Conservation (phyloP, 805 yeast genomes). For the Cyberlindnera suaveolens region DNA sequence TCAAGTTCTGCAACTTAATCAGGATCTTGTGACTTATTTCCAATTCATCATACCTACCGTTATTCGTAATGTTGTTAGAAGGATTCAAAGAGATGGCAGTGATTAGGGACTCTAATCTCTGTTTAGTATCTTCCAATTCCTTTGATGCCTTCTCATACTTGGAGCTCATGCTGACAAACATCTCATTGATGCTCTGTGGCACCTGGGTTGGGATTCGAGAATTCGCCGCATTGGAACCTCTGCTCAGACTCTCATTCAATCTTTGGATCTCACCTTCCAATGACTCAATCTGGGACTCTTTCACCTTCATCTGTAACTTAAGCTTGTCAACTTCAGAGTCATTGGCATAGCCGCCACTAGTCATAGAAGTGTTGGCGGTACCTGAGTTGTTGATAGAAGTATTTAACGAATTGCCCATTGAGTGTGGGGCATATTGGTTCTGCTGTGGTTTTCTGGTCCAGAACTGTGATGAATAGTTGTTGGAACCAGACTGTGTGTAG, state of each 20-base stretch:
- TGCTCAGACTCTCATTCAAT: conserved; percentile 22
- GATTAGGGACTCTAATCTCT: conserved; percentile 54
- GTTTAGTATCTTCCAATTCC: conserved; percentile 57
- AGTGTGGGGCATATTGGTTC: neutral
- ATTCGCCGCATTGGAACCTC: conserved; percentile 2
- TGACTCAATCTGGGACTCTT: conserved; percentile 43
- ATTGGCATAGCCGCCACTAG: neutral
- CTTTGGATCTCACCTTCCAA: conserved; percentile 39
- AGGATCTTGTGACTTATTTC: conserved; percentile 71
- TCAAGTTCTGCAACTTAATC: conserved; percentile 50
- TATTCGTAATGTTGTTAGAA: conserved; percentile 36
- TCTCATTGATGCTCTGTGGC: conserved; percentile 38
- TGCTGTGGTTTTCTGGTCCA: conserved; percentile 9
- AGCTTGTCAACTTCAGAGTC: conserved; percentile 30
- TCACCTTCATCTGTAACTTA: conserved; percentile 46
- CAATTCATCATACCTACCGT: conserved; percentile 66
- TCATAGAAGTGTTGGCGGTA: neutral
- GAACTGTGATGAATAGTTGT: conserved; percentile 6
- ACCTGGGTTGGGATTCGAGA: conserved; percentile 22
- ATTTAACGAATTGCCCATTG: conserved; percentile 1
- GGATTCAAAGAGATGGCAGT: conserved; percentile 52
- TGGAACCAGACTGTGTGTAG: conserved; percentile 1
- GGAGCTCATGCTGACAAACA: conserved; percentile 43
- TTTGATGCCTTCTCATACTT: conserved; percentile 39
- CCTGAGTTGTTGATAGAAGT: neutral